Conservation (phyloP, 768 basidiomycete genomes). For the Lactifluus piperatus region DNA sequence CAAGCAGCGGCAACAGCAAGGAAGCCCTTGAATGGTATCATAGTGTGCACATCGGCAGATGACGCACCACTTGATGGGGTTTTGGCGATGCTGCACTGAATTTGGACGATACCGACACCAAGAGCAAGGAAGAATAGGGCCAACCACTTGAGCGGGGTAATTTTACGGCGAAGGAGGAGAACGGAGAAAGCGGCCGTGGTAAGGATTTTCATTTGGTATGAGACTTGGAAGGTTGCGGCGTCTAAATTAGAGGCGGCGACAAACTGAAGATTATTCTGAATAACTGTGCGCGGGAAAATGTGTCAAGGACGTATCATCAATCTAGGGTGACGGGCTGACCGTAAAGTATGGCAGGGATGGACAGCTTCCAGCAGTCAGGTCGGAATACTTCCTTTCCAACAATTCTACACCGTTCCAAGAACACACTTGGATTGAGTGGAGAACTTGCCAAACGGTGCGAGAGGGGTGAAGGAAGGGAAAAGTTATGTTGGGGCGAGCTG, state of each 20-base stretch:
- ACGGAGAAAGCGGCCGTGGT: conserved; percentile 90
- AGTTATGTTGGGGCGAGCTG: conserved; percentile 27
- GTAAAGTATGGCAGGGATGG: conserved; percentile 94
- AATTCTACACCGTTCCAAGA: conserved; percentile 42
- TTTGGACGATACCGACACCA: conserved; percentile 79
- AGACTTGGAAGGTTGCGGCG: conserved; percentile 94
- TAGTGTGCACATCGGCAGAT: conserved; percentile 35
- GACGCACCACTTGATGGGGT: neutral
- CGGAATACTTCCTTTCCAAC: conserved; percentile 70
- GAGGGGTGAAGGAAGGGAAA: conserved; percentile 14
- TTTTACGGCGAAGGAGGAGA: conserved; percentile 64
- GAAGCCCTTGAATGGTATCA: conserved; percentile 83
- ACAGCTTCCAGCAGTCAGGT: conserved; percentile 92
- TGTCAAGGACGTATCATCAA: conserved; percentile 9
- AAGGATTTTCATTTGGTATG: conserved; percentile 95
- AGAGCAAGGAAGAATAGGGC: conserved; percentile 77
- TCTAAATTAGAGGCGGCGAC: conserved; percentile 90
- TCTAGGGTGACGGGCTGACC: conserved; percentile 31
- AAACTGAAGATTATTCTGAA: conserved; percentile 95
- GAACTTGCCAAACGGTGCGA: conserved; percentile 26
- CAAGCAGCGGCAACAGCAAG: conserved; percentile 85
- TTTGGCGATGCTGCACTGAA: conserved; percentile 25
- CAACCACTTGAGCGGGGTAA: conserved; percentile 73
- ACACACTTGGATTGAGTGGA: conserved; percentile 29
- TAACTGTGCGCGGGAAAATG: conserved; percentile 37